Evolutionary conservation across 2,329 filamentous ascomycete species (phyloP).

Genomic region (Thermochaetoides dissita): DNA sequence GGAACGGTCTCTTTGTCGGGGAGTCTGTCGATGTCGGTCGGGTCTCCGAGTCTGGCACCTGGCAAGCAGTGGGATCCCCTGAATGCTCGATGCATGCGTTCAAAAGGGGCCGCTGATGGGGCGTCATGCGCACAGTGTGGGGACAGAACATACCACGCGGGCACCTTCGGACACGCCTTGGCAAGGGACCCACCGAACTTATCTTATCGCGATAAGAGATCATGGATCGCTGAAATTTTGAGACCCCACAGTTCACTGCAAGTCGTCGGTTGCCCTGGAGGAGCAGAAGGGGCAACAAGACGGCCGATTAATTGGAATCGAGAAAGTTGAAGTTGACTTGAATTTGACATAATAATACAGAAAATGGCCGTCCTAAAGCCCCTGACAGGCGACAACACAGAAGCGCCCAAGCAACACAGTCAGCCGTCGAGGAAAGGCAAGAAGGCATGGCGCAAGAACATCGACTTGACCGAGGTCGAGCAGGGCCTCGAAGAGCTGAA

Average conservation of each 20-base stretch:
- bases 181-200: too few relatives aligned
- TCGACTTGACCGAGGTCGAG: constrained; percentile 78
- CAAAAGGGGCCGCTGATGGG: constrained; percentile 12
- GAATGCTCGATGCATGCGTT: not conserved
- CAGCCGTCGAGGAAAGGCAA: constrained; percentile 94
- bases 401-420: constrained; percentile 64
- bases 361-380: constrained; percentile 41
- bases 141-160: too few relatives aligned
- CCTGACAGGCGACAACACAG: constrained; percentile 29
- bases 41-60: constrained; percentile 4
- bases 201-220: too few relatives aligned
- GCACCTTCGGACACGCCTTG: too few relatives aligned
- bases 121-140: constrained; percentile 7
- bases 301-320: not conserved
- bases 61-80: not conserved
- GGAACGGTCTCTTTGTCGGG: constrained; percentile 1
- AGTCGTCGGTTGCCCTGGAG: too few relatives aligned
- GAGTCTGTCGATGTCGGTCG: not conserved
- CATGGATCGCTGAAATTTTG: too few relatives aligned
- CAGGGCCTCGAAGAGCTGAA: constrained; percentile 71
- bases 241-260: too few relatives aligned
- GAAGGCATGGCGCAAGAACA: constrained; percentile 97
- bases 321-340: not conserved
- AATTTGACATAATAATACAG: not conserved
- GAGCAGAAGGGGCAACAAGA: too few relatives aligned